Conservation (phyloP, 2,329 filamentous ascomycete species). For the Endoconidiophora polonica region DNA sequence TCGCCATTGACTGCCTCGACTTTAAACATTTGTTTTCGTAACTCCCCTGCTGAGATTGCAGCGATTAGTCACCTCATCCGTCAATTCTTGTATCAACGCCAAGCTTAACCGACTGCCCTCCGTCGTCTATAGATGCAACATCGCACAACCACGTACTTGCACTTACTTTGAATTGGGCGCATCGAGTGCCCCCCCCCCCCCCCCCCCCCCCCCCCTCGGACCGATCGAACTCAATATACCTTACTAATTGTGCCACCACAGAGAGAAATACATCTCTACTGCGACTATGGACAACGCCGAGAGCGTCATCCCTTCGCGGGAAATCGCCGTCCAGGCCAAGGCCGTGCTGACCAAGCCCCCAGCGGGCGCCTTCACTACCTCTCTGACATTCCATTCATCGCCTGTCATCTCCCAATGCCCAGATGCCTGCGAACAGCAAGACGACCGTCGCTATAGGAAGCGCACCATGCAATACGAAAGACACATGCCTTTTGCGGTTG, state of each 20-base stretch:
- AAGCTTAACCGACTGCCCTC: too few species aligned
- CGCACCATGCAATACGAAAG: conserved; percentile 87
- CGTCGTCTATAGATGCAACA: too few species aligned
- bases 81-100: too few species aligned
- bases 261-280: not conserved
- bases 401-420: not conserved
- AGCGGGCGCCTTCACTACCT: not conserved
- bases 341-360: not conserved
- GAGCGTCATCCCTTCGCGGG: not conserved
- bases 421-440: not conserved
- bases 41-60: too few species aligned
- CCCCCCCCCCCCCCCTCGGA: too few species aligned
- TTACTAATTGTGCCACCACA: not conserved
- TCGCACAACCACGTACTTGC: too few species aligned
- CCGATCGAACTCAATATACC: too few species aligned
- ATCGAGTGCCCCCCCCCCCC: too few species aligned
- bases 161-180: too few species aligned
- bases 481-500: conserved; percentile 76
- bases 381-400: not conserved
- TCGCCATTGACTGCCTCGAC: too few species aligned
- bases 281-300: not conserved
- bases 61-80: too few species aligned
- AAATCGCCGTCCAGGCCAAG: not conserved
- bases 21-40: too few species aligned
- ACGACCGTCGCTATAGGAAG: conserved; percentile 47